phyloP scores from a whole-genome alignment of 2,329 filamentous ascomycete genomes.

The Sclerotinia subarctica region DNA sequence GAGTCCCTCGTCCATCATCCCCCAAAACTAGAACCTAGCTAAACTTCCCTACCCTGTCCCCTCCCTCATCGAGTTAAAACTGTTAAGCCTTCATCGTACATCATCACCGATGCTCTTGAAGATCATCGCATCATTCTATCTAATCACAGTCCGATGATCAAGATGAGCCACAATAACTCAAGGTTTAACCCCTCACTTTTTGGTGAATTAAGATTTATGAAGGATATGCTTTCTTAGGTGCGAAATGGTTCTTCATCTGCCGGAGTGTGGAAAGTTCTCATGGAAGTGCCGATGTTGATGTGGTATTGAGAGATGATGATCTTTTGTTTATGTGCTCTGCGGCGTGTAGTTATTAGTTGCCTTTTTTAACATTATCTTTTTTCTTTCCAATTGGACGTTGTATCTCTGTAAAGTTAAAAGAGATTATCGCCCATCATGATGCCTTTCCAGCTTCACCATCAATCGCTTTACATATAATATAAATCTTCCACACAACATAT shows the following conservation, averaged over 20 bases:
- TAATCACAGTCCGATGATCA: slow-evolving; percentile 2
- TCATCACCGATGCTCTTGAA: neutral
- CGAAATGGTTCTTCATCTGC: slow-evolving; percentile 2
- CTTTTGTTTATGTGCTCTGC: neutral
- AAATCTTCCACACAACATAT: no score
- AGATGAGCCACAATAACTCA: neutral
- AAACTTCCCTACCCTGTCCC: neutral
- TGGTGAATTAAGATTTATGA: no score
- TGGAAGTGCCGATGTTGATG: neutral
- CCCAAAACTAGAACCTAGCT: neutral
- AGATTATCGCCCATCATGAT: no score
- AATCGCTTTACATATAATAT: no score
- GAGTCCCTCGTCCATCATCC: neutral
- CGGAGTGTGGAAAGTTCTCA: neutral
- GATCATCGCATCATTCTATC: slow-evolving; percentile 7
- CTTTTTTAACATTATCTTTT: neutral
- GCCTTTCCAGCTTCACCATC: no score
- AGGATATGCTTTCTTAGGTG: no score
- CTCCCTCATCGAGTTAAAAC: neutral
- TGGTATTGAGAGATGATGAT: neutral
- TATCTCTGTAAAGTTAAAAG: no score
- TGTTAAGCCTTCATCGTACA: no score
- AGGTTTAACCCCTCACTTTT: slow-evolving; percentile 2
- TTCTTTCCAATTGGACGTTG: neutral
- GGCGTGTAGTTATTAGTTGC: neutral